Conservation (phyloP, 345 rosid species). For the Rhodamnia rubescens region DNA sequence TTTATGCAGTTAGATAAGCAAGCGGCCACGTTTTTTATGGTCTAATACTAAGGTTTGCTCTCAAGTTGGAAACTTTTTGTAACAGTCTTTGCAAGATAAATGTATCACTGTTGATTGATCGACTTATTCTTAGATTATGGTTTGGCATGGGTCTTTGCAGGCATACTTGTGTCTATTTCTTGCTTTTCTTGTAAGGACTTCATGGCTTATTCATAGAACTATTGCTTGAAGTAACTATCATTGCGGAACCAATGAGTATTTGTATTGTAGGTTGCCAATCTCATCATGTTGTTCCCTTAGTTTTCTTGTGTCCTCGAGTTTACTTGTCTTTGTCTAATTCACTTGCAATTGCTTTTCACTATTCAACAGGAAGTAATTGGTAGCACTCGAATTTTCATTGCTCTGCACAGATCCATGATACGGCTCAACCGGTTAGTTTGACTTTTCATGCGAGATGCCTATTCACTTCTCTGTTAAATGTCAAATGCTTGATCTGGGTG, state of each 20-base stretch:
- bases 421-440: conserved; percentile 62
- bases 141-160: background rate
- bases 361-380: conserved; percentile 77
- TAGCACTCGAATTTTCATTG: conserved; percentile 70
- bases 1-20: background rate
- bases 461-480: background rate
- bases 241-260: background rate
- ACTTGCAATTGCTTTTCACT: background rate
- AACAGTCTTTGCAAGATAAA: background rate
- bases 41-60: background rate
- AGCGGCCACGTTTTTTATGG: background rate
- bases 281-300: background rate
- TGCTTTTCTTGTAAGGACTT: background rate
- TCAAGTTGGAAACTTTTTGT: background rate
- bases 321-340: background rate
- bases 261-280: background rate
- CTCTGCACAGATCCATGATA: conserved; percentile 78
- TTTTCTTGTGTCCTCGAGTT: background rate
- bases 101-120: background rate
- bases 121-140: background rate
- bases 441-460: background rate
- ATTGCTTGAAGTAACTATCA: background rate
- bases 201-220: background rate
- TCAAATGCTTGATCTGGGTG: background rate
- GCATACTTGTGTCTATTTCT: background rate